These are phyloP conservation scores for Leersia perrieri DNA, from an alignment of 176 grass and related monocot species.

Conservation along the genomic window DNA sequence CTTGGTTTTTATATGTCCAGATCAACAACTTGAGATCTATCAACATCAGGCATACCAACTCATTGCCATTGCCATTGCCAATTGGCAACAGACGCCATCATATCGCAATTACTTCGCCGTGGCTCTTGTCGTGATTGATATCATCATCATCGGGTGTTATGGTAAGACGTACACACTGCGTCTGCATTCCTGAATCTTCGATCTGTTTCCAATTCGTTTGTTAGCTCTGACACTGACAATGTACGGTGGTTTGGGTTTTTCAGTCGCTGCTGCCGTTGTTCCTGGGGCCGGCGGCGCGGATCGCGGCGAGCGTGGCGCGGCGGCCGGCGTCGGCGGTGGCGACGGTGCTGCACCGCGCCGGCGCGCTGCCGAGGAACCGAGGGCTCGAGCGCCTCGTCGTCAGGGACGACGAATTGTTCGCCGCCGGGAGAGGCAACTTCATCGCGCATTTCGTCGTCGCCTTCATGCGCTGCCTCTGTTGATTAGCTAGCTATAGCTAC, in stretches of 20 bases:
- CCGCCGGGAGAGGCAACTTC: slow-evolving; percentile 13
- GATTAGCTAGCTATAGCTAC: background rate
- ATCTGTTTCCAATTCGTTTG: too few relatives aligned
- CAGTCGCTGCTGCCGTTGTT: slow-evolving; percentile 54
- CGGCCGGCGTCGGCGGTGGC: slow-evolving; percentile 38
- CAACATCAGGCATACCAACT: background rate
- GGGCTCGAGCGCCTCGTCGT: slow-evolving; percentile 50
- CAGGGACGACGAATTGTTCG: slow-evolving; percentile 27
- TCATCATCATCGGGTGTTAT: too few relatives aligned
- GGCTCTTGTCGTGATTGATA: too few relatives aligned
- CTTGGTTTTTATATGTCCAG: background rate
- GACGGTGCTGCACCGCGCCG: slow-evolving; percentile 57
- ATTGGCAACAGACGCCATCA: background rate
- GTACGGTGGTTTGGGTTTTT: background rate
- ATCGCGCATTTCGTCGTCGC: slow-evolving; percentile 54
- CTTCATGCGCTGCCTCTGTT: slow-evolving; percentile 53
- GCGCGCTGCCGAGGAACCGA: slow-evolving; percentile 65
- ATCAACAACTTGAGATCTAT: background rate
- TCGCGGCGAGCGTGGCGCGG: slow-evolving; percentile 42
- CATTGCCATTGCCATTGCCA: background rate
- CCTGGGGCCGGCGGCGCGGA: slow-evolving; percentile 35
- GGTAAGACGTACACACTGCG: too few relatives aligned
- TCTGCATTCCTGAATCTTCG: too few relatives aligned
- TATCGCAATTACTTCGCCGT: too few relatives aligned
- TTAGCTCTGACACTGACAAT: background rate